phyloP scores from a whole-genome alignment of 2,329 filamentous ascomycete genomes.

The Nannizzia gypsea region DNA sequence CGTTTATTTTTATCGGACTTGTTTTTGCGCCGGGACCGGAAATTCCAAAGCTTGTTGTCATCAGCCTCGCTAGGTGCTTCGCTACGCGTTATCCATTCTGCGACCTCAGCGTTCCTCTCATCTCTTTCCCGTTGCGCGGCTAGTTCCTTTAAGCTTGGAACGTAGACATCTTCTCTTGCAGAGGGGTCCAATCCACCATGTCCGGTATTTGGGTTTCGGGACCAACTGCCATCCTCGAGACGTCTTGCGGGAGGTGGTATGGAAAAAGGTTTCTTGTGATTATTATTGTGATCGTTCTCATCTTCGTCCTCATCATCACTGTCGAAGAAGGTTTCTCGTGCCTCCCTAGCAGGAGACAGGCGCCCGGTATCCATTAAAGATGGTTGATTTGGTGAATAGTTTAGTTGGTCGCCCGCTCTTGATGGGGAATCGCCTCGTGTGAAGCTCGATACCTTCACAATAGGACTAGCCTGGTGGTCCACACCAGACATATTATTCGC shows the following conservation, averaged over 20 bases:
- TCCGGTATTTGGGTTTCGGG: constrained; percentile 27
- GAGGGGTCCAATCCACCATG: constrained; percentile 38
- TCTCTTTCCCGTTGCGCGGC: constrained; percentile 35
- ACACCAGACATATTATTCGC: constrained; percentile 15
- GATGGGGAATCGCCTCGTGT: constrained; percentile 35
- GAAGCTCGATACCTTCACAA: constrained; percentile 34
- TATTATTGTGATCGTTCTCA: constrained; percentile 11
- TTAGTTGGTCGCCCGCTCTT: constrained; percentile 17
- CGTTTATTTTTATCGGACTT: constrained; percentile 23
- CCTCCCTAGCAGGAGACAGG: constrained; percentile 21
- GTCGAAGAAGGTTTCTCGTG: constrained; percentile 14
- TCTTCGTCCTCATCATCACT: constrained; percentile 17
- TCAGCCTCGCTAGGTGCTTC: constrained; percentile 34
- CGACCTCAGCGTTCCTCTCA: constrained; percentile 44
- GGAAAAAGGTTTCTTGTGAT: constrained; percentile 11
- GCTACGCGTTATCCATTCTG: constrained; percentile 43
- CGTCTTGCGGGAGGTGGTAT: constrained; percentile 21
- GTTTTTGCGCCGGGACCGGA: constrained; percentile 16
- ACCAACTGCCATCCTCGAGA: constrained; percentile 38
- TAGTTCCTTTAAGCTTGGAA: constrained; percentile 42
- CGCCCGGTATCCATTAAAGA: constrained; percentile 14
- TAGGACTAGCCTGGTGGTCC: constrained; percentile 30
- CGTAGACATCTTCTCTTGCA: constrained; percentile 33
- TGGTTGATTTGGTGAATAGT: background rate
- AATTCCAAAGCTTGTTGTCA: constrained; percentile 14